A percentile compares a stretch with the other conserved stretches of the same genome.
These are phyloP conservation scores for Mucuna pruriens DNA, from an alignment of 306 rosid species.

Conservation along the genomic window DNA sequence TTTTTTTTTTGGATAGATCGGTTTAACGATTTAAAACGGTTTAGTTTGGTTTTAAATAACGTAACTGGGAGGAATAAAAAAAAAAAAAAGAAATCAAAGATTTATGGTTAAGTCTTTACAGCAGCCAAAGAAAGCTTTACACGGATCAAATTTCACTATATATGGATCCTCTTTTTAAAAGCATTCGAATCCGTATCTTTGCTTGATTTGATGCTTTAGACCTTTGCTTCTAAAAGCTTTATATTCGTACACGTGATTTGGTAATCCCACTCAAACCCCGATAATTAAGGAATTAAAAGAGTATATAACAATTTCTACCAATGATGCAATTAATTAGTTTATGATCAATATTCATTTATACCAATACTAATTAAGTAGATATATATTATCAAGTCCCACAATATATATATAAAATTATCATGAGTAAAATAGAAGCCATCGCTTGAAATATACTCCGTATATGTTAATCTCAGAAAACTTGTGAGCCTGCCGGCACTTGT, in stretches of 20 bases:
- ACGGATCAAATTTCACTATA: background rate
- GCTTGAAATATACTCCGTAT: background rate
- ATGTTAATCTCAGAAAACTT: background rate
- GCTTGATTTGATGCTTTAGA: constrained; percentile 20
- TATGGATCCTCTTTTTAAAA: background rate
- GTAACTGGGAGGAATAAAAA: too few species aligned
- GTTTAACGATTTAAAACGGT: too few species aligned
- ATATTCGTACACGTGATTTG: background rate
- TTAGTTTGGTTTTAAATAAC: too few species aligned
- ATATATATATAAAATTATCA: too few species aligned
- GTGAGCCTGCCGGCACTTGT: constrained; percentile 1
- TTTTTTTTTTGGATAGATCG: too few species aligned
- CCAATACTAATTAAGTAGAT: background rate
- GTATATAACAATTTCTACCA: background rate
- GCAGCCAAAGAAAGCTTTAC: background rate
- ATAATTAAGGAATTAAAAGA: constrained; percentile 4
- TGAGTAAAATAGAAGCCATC: background rate
- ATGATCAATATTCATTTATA: background rate
- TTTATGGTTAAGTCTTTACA: background rate
- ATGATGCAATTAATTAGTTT: background rate
- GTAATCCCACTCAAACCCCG: constrained; percentile 1
- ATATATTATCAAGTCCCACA: too few species aligned
- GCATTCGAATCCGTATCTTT: background rate
- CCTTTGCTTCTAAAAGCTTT: background rate
- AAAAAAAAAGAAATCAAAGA: too few species aligned